Evolutionary conservation across 441 rosid genomes (phyloP).

Genomic region (Aquilaria agallochum): DNA sequence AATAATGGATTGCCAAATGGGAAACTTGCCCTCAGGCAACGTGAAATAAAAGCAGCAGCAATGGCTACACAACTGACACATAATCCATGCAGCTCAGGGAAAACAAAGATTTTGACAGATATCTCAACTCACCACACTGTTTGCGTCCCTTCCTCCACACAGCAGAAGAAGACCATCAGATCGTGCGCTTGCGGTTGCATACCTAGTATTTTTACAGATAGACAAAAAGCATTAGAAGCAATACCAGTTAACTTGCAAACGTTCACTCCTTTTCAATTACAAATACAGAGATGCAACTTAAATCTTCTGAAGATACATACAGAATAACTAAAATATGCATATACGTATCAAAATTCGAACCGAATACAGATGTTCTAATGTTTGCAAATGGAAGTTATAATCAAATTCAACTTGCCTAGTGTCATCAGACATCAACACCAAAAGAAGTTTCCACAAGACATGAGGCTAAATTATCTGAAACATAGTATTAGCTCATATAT

Average conservation of each 20-base stretch:
- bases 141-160: slow-evolving; percentile 93
- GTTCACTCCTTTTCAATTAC: not conserved
- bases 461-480: too few species aligned
- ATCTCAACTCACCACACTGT: slow-evolving; percentile 68
- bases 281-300: not conserved
- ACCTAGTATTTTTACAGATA: slow-evolving; percentile 43
- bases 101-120: not conserved
- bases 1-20: too few species aligned
- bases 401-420: too few species aligned
- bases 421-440: too few species aligned
- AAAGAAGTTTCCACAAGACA: too few species aligned
- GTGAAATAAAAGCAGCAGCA: not conserved
- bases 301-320: too few species aligned
- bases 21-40: too few species aligned
- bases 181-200: slow-evolving; percentile 97
- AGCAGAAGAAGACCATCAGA: slow-evolving; percentile 97
- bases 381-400: not conserved
- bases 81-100: too few species aligned
- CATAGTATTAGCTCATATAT: too few species aligned
- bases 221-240: slow-evolving; percentile 3
- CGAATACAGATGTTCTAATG: not conserved
- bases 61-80: not conserved
- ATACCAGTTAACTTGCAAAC: too few species aligned
- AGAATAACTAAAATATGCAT: too few species aligned
- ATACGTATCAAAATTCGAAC: too few species aligned